Evolutionary conservation across 1,284 basidiomycete species (phyloP).

Genomic region (Puccinia coronata): DNA sequence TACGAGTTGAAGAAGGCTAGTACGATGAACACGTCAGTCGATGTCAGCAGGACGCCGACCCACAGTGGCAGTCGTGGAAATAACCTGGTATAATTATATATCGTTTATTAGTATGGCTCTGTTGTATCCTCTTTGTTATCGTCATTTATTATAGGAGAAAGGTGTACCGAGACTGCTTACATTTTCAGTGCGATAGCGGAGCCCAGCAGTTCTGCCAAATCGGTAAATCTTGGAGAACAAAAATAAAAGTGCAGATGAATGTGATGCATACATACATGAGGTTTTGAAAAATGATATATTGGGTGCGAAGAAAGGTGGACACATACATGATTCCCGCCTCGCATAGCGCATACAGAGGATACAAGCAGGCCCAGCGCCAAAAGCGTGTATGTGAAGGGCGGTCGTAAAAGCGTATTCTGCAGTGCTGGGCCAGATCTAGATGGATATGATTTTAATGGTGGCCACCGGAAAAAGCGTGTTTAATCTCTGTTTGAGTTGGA

Average conservation of each 20-base stretch:
- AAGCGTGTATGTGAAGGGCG: conserved; percentile 67
- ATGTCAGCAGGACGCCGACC: conserved; percentile 79
- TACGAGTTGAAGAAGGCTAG: conserved; percentile 60
- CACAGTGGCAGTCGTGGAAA: conserved; percentile 77
- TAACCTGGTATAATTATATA: conserved; percentile 61
- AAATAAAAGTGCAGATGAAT: background rate
- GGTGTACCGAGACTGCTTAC: conserved; percentile 58
- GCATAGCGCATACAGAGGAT: conserved; percentile 66
- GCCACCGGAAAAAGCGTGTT: conserved; percentile 54
- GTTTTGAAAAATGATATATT: too few relatives aligned
- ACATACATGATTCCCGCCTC: conserved; percentile 79
- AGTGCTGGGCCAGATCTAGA: conserved; percentile 56
- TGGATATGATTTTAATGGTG: too few relatives aligned
- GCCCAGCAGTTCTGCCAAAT: conserved; percentile 70
- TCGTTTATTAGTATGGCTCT: background rate
- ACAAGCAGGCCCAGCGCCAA: conserved; percentile 69
- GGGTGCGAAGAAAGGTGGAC: conserved; percentile 61
- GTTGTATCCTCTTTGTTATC: background rate
- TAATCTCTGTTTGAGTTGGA: conserved; percentile 41
- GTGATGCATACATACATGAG: background rate
- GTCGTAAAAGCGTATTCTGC: conserved; percentile 63
- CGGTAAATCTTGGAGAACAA: conserved; percentile 59
- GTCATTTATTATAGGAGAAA: too few relatives aligned
- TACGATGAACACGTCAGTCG: conserved; percentile 77
- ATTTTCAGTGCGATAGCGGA: conserved; percentile 77